Evolutionary conservation across 2,329 filamentous ascomycete species (phyloP), one percentile per base, ranked within the genome.

Genomic region (Trichophyton equinum): DNA sequence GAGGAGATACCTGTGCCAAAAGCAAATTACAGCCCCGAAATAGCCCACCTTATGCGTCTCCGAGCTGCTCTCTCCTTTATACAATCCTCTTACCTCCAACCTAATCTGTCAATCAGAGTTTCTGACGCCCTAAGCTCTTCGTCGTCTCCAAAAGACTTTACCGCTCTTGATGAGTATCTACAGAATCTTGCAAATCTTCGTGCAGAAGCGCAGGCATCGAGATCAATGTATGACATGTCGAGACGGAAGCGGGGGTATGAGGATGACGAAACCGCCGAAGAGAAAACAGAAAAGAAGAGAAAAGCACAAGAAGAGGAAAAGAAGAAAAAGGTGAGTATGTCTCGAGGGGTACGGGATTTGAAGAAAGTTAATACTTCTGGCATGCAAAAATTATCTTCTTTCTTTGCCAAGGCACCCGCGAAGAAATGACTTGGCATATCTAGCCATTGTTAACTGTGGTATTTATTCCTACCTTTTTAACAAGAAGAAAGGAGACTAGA

Each of bases 351-450:
- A 1, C 86, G 85, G 70, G 82, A 91, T 56, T 72, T 99, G 69
- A 88, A 88, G 72, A 99, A 97, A 76, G 92, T 91, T 56, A 88
- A 97, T 74, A 91, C 87, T 0, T 83, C 76, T 22, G 94, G 94
- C 1, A 99, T 99, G 94, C 94, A 88, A 81, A 99, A 97, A 78
- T 82, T 99, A 82, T 96, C 89, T 71, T 83, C 86, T 64, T 99
- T 99, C 76, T 99, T 99, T 73, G 84, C 84, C 63, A 95, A 92
- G 53, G 25, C 33, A 18, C 27, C 59, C 9, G 51, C 51, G 11
- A 57, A 57, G 38, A 61, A 61, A 49, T 59, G 57, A 59, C 6
- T 15, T 27, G 1, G 18, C n/a, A 6, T 2, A 13, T 38, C 4
- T 13, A 9, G 33, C 33, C 33, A 11, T 13, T 38, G 4, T 38